Evolutionary conservation across 2,329 filamentous ascomycete species (phyloP).

Genomic region (Aspergillus sojae): DNA sequence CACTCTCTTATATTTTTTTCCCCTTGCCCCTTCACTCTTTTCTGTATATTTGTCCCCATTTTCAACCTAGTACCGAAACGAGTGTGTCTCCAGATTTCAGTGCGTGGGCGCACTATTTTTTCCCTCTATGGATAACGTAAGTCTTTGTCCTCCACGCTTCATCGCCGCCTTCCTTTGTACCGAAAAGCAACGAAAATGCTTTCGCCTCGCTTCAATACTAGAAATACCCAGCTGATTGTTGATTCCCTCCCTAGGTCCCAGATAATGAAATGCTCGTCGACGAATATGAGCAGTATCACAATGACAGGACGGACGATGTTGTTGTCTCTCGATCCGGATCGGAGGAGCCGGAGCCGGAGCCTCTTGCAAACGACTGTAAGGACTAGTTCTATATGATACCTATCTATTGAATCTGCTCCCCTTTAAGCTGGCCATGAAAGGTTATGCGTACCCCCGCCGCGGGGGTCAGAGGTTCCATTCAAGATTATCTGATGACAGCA

Average conservation of each 20-base stretch:
- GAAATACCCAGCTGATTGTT: conserved; percentile 9
- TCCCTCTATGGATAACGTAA: conserved; percentile 49
- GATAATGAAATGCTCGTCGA: conserved; percentile 67
- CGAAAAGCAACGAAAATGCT: background rate
- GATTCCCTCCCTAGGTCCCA: conserved; percentile 48
- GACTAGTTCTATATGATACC: conserved; percentile 7
- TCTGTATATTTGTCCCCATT: background rate
- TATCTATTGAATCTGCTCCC: background rate
- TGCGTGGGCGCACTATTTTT: conserved; percentile 39
- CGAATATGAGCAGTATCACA: conserved; percentile 58
- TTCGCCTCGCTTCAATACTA: background rate
- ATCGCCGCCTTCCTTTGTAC: background rate
- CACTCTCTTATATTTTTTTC: conserved; percentile 11
- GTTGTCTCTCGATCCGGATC: conserved; percentile 64
- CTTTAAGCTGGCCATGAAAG: background rate
- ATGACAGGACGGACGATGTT: conserved; percentile 64
- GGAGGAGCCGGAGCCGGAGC: conserved; percentile 58
- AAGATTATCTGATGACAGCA: conserved; percentile 2
- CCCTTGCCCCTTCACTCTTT: conserved; percentile 1
- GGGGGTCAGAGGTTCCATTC: conserved; percentile 10
- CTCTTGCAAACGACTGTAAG: conserved; percentile 62
- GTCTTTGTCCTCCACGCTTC: conserved; percentile 22
- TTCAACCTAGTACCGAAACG: conserved; percentile 11
- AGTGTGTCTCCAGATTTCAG: conserved; percentile 29
- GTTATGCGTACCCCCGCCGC: conserved; percentile 12